Evolutionary conservation across 805 yeast species (phyloP).

Genomic region (Kodamaea kakaduensis): DNA sequence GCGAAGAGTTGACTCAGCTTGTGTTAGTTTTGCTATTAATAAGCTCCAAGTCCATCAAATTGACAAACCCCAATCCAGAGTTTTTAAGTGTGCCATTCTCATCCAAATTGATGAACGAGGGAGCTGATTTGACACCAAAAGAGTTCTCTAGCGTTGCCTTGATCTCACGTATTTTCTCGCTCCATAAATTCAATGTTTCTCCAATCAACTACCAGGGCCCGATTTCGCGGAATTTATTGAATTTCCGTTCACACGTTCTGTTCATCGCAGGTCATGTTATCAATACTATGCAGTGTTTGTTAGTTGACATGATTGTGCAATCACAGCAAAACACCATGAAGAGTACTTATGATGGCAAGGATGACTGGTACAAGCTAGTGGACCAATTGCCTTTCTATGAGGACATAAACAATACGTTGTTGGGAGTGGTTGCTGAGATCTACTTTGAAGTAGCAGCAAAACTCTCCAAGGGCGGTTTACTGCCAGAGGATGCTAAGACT

Average conservation of each 20-base stretch:
- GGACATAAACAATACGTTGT: slow-evolving; percentile 54
- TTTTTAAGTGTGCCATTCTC: slow-evolving; percentile 30
- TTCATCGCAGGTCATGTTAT: slow-evolving; percentile 47
- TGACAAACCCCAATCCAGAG: slow-evolving; percentile 35
- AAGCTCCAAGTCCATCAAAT: slow-evolving; percentile 33
- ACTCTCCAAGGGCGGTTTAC: slow-evolving; percentile 21
- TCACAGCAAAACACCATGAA: slow-evolving; percentile 47
- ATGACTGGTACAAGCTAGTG: slow-evolving; percentile 58
- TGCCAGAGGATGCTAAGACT: slow-evolving; percentile 25
- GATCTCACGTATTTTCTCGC: slow-evolving; percentile 35
- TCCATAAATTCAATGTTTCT: slow-evolving; percentile 32
- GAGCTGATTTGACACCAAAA: slow-evolving; percentile 32
- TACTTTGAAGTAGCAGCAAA: slow-evolving; percentile 44
- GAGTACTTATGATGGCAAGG: slow-evolving; percentile 33
- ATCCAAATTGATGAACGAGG: slow-evolving; percentile 22
- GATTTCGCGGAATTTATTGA: slow-evolving; percentile 59
- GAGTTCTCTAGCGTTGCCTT: slow-evolving; percentile 34
- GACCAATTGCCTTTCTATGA: slow-evolving; percentile 57
- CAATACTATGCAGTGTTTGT: slow-evolving; percentile 51
- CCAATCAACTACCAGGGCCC: slow-evolving; percentile 60
- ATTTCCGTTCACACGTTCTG: slow-evolving; percentile 62
- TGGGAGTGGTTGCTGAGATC: slow-evolving; percentile 57
- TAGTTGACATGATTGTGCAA: slow-evolving; percentile 47
- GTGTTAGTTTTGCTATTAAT: slow-evolving; percentile 46
- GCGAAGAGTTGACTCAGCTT: slow-evolving; percentile 35